phyloP scores from a whole-genome alignment of 2,329 filamentous ascomycete species.

The Phyllosticta capitalensis region DNA sequence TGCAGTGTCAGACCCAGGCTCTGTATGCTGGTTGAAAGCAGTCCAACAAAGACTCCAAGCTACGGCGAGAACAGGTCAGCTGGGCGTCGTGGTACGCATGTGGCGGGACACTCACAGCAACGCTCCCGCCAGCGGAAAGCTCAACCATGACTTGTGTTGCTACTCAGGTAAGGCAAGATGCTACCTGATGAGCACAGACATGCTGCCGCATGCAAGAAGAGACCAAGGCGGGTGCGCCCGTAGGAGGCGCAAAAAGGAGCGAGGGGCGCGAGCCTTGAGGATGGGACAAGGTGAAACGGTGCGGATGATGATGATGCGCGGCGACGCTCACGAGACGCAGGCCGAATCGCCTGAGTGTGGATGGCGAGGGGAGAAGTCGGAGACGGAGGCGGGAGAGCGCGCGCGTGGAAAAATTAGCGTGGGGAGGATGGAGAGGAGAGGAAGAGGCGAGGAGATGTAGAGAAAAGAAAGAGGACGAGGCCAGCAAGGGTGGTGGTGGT shows the following conservation, averaged over 20 bases:
- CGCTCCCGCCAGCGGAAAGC: conserved; percentile 32
- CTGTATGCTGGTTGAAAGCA: conserved; percentile 89
- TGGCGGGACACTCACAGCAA: conserved; percentile 26
- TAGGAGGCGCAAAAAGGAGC: conserved; percentile 8
- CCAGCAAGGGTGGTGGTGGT: neutral
- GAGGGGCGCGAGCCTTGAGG: neutral
- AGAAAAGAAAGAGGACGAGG: conserved; percentile 1
- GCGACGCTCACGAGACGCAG: conserved; percentile 9
- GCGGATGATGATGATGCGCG: neutral
- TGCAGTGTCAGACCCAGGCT: conserved; percentile 91
- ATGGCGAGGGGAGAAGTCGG: conserved; percentile 1
- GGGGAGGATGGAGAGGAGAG: neutral
- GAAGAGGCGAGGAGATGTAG: neutral
- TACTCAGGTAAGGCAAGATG: conserved; percentile 16
- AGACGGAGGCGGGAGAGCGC: neutral
- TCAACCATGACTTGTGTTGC: conserved; percentile 24
- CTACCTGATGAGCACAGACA: conserved; percentile 24
- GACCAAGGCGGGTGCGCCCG: conserved; percentile 3
- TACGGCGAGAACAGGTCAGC: conserved; percentile 26
- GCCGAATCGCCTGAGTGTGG: neutral
- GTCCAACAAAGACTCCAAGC: conserved; percentile 87
- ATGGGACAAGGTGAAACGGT: neutral
- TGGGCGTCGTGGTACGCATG: neutral
- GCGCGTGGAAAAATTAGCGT: neutral
- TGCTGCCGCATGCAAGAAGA: conserved; percentile 14